Evolutionary conservation across 129 eudicot genomes (phyloP).

Genomic region (Centrapalus pauciflorus): DNA sequence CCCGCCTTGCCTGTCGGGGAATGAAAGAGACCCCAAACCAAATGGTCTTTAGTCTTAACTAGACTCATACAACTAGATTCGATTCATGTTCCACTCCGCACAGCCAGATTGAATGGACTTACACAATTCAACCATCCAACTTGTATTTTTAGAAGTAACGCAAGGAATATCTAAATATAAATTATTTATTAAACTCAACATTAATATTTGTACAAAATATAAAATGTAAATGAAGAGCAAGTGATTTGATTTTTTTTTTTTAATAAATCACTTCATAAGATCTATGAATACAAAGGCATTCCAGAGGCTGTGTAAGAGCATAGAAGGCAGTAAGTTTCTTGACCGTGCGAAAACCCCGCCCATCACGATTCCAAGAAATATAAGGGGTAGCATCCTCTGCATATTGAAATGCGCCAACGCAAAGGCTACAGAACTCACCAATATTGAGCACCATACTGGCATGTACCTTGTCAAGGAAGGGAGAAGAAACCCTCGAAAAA

Average conservation of each 20-base stretch:
- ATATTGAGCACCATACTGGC: slow-evolving; percentile 68
- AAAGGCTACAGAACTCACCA: slow-evolving; percentile 62
- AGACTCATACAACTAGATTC: slow-evolving; percentile 12
- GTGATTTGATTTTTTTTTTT: too few relatives aligned
- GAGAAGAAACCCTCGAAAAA: slow-evolving; percentile 65
- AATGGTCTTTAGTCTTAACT: slow-evolving; percentile 34
- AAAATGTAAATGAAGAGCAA: too few relatives aligned
- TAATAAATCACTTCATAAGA: slow-evolving; percentile 48
- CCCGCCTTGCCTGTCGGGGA: slow-evolving; percentile 67
- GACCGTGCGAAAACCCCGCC: slow-evolving; percentile 58
- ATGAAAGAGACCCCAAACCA: slow-evolving; percentile 50
- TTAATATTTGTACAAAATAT: slow-evolving; percentile 18
- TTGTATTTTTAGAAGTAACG: too few relatives aligned
- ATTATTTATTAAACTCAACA: neutral
- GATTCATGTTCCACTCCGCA: neutral
- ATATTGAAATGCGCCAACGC: slow-evolving; percentile 67
- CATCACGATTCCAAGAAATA: slow-evolving; percentile 58
- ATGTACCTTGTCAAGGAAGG: slow-evolving; percentile 72
- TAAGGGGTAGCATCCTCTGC: slow-evolving; percentile 64
- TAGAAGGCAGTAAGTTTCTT: slow-evolving; percentile 57
- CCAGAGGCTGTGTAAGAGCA: slow-evolving; percentile 72
- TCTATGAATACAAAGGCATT: slow-evolving; percentile 71
- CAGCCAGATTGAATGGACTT: slow-evolving; percentile 20
- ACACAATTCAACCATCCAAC: too few relatives aligned
- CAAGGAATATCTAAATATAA: neutral